These are phyloP conservation scores for Meira miltonrushii DNA, from an alignment of 1,284 basidiomycete species.

Conservation along the genomic window DNA sequence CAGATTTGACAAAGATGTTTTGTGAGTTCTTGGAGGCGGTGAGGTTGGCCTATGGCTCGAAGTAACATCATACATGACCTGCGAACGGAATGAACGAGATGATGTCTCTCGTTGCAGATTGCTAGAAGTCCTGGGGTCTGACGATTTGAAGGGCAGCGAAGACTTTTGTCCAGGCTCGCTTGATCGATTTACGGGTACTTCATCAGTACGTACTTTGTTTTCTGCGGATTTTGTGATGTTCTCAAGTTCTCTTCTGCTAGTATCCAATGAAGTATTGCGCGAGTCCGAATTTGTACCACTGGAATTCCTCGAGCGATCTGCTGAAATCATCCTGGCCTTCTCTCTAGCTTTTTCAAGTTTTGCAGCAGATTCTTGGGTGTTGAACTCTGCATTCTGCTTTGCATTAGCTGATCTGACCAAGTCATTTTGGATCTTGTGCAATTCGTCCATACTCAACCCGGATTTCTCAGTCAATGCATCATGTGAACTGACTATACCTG, in stretches of 20 bases:
- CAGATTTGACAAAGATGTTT: slow-evolving; percentile 23
- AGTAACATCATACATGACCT: slow-evolving; percentile 47
- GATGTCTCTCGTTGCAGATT: not conserved
- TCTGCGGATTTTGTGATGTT: too few species aligned
- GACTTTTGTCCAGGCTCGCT: too few species aligned
- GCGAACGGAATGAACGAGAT: slow-evolving; percentile 11
- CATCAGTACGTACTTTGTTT: too few species aligned
- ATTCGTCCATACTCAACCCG: slow-evolving; percentile 34
- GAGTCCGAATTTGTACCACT: too few species aligned
- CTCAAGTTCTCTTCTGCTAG: too few species aligned
- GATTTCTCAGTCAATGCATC: not conserved
- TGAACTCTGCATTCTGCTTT: slow-evolving; percentile 2
- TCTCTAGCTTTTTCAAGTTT: slow-evolving; percentile 19
- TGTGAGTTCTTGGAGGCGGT: slow-evolving; percentile 25
- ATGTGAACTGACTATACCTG: not conserved
- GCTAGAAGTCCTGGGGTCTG: too few species aligned
- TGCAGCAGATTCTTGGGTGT: not conserved
- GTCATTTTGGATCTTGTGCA: slow-evolving; percentile 31
- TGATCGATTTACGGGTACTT: too few species aligned
- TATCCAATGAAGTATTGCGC: too few species aligned
- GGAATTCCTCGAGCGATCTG: not conserved
- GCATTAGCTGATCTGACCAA: slow-evolving; percentile 29
- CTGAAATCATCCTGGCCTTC: slow-evolving; percentile 14
- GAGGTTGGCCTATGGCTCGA: slow-evolving; percentile 42
- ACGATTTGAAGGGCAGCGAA: too few species aligned